These are phyloP conservation scores for Lonicera japonica DNA, from an alignment of 129 eudicot species.

Conservation along the genomic window DNA sequence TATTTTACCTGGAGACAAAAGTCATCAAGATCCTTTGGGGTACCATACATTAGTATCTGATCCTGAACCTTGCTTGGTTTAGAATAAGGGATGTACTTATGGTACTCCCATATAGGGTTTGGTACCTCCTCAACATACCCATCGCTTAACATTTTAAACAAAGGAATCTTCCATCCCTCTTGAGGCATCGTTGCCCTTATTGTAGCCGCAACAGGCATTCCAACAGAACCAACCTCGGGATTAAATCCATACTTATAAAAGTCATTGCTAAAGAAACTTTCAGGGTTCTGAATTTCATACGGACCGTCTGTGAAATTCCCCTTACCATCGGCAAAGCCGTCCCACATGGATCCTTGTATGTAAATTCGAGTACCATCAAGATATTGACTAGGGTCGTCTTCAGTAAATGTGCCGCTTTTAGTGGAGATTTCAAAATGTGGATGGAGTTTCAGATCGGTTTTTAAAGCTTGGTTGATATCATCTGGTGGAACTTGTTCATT, in stretches of 20 bases:
- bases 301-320: constrained; percentile 95
- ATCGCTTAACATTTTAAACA: constrained; percentile 46
- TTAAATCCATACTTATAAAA: constrained; percentile 80
- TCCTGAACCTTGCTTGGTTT: constrained; percentile 85
- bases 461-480: constrained; percentile 71
- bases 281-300: constrained; percentile 90
- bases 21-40: constrained; percentile 85
- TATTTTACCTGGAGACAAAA: constrained; percentile 81
- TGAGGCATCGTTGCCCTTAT: constrained; percentile 91
- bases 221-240: constrained; percentile 98
- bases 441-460: constrained; percentile 61
- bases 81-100: constrained; percentile 92
- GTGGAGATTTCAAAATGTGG: constrained; percentile 40
- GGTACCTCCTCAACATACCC: constrained; percentile 83
- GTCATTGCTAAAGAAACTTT: constrained; percentile 66
- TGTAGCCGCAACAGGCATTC: constrained; percentile 98
- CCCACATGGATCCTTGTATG: constrained; percentile 95
- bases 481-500: constrained; percentile 92
- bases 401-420: background rate
- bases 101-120: constrained; percentile 84
- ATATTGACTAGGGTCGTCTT: constrained; percentile 76
- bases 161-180: constrained; percentile 93
- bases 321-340: constrained; percentile 86
- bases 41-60: constrained; percentile 77
- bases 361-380: constrained; percentile 95